phyloP scores from a whole-genome alignment of 306 rosid species.

The Begonia fuchsioides region DNA sequence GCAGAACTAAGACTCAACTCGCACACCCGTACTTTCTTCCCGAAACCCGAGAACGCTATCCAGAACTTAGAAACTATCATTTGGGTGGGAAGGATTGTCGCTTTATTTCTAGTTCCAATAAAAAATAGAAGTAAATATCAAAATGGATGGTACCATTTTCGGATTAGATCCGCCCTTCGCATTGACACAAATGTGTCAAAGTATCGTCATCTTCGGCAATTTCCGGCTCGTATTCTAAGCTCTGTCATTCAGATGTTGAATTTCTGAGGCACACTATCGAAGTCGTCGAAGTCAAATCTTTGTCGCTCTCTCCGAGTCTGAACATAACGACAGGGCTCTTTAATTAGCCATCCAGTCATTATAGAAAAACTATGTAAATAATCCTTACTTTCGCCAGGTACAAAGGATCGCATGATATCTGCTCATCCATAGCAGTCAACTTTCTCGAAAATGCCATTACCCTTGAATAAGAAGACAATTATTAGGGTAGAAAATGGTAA shows the following conservation, averaged over 20 bases:
- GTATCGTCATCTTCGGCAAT: too few species aligned
- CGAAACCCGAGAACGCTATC: too few species aligned
- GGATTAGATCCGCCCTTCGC: too few species aligned
- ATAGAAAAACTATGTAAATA: not conserved
- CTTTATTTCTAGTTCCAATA: too few species aligned
- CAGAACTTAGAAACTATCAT: too few species aligned
- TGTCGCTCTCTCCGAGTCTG: slow-evolving; percentile 77
- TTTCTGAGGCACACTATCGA: slow-evolving; percentile 52
- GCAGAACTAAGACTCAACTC: too few species aligned
- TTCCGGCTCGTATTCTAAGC: slow-evolving; percentile 1
- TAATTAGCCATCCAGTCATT: slow-evolving; percentile 1
- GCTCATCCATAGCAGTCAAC: slow-evolving; percentile 50
- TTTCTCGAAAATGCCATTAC: slow-evolving; percentile 63
- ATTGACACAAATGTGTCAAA: too few species aligned
- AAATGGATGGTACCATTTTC: too few species aligned
- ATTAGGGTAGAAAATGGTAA: too few species aligned
- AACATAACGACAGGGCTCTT: not conserved
- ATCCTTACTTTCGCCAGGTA: slow-evolving; percentile 49
- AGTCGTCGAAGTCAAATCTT: slow-evolving; percentile 67
- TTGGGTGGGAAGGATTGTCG: too few species aligned
- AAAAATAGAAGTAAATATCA: too few species aligned
- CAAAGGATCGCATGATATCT: slow-evolving; percentile 51
- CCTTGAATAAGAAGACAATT: slow-evolving; percentile 18
- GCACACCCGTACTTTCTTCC: too few species aligned
- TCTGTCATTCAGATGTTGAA: slow-evolving; percentile 38